A percentile compares a stretch with the other conserved stretches of the same genome.
These are phyloP conservation scores for Xerocomus potaroensis DNA, from an alignment of 768 basidiomycete species.

Conservation along the genomic window DNA sequence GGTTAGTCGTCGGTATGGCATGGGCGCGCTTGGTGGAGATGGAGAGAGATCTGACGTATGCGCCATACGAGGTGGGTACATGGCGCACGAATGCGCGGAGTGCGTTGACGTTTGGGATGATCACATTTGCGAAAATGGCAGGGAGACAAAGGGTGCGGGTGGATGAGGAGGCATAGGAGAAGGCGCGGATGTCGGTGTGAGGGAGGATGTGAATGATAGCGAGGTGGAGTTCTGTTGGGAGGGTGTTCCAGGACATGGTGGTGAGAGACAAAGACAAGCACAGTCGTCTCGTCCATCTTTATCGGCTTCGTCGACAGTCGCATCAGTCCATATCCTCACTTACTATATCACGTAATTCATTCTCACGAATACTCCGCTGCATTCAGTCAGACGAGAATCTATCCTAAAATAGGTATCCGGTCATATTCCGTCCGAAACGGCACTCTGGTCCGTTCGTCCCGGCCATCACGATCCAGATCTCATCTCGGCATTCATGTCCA, in stretches of 20 bases:
- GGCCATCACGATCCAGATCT: not conserved
- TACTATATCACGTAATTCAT: not conserved
- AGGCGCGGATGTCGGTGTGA: constrained; percentile 38
- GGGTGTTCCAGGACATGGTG: constrained; percentile 44
- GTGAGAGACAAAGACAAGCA: no score
- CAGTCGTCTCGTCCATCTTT: constrained; percentile 17
- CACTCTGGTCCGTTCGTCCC: no score
- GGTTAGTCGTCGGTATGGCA: no score
- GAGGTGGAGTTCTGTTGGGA: constrained; percentile 67
- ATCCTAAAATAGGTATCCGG: constrained; percentile 12
- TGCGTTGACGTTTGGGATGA: constrained; percentile 42
- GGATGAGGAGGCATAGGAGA: constrained; percentile 46
- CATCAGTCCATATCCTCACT: no score
- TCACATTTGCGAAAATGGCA: constrained; percentile 54
- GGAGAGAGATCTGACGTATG: constrained; percentile 49
- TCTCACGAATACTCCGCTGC: constrained; percentile 7
- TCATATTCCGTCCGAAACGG: constrained; percentile 25
- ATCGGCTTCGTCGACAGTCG: constrained; percentile 19
- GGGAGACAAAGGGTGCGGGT: constrained; percentile 57
- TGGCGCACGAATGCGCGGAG: constrained; percentile 49
- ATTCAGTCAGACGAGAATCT: constrained; percentile 16
- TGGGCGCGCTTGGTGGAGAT: constrained; percentile 36
- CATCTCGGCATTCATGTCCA: constrained; percentile 1
- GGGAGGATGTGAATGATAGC: constrained; percentile 50
- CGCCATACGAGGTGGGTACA: constrained; percentile 53